Evolutionary conservation across 805 yeast species (phyloP).

Genomic region (Ogataea dorogensis): DNA sequence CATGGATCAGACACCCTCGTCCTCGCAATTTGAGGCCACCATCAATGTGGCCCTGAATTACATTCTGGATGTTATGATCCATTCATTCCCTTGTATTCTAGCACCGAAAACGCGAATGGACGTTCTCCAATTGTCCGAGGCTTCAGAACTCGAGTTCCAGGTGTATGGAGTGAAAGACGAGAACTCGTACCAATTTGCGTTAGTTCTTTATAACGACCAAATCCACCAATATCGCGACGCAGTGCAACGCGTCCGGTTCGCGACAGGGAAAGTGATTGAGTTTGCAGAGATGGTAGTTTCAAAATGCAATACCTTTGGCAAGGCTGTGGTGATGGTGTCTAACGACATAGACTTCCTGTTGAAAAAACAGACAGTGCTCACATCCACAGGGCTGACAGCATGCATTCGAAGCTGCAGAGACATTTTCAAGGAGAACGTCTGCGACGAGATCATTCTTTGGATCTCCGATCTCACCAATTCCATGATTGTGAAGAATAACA

Average conservation of each 20-base stretch:
- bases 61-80: slow-evolving; percentile 58
- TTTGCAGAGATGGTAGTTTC: slow-evolving; percentile 74
- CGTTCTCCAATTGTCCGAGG: slow-evolving; percentile 26
- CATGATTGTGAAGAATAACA: slow-evolving; percentile 49
- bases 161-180: slow-evolving; percentile 45
- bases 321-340: slow-evolving; percentile 66
- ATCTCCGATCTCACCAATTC: slow-evolving; percentile 55
- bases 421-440: slow-evolving; percentile 76
- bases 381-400: slow-evolving; percentile 62
- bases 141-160: slow-evolving; percentile 30
- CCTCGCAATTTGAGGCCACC: slow-evolving; percentile 37
- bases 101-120: slow-evolving; percentile 25
- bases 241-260: slow-evolving; percentile 56
- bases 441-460: slow-evolving; percentile 70
- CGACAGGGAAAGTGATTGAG: slow-evolving; percentile 60
- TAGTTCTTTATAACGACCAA: slow-evolving; percentile 77
- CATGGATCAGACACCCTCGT: slow-evolving; percentile 37
- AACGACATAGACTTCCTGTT: slow-evolving; percentile 47
- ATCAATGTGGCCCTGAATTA: slow-evolving; percentile 54
- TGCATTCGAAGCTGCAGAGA: slow-evolving; percentile 69
- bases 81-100: slow-evolving; percentile 40
- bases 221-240: slow-evolving; percentile 74
- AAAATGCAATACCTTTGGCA: slow-evolving; percentile 60
- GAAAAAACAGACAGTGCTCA: slow-evolving; percentile 53
- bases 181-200: slow-evolving; percentile 49